phyloP scores from a whole-genome alignment of 495 filamentous ascomycete species.

The Penicillium lividum region DNA sequence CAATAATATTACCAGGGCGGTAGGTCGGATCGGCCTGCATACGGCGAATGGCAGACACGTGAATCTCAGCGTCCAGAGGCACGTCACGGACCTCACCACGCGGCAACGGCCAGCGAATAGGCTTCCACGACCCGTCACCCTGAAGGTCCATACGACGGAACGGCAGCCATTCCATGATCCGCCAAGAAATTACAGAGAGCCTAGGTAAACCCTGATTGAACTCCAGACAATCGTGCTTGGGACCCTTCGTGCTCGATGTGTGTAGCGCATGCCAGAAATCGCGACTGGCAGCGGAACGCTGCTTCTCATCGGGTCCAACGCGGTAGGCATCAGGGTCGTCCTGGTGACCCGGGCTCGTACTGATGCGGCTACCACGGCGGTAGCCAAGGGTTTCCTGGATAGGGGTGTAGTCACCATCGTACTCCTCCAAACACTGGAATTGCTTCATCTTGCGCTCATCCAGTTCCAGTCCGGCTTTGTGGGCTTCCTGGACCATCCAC shows the following conservation, averaged over 20 bases:
- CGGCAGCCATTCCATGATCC: constrained; percentile 81
- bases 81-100: constrained; percentile 82
- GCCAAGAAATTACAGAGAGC: constrained; percentile 69
- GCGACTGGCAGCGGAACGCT: constrained; percentile 33
- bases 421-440: constrained; percentile 62
- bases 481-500: constrained; percentile 84
- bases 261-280: constrained; percentile 59
- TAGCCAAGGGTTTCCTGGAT: constrained; percentile 44
- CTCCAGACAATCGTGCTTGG: constrained; percentile 73
- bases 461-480: constrained; percentile 70
- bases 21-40: constrained; percentile 67
- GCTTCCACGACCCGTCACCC: constrained; percentile 74
- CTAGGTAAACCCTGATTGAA: constrained; percentile 63
- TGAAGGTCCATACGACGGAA: constrained; percentile 82
- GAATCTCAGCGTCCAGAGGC: constrained; percentile 67
- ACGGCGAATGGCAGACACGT: constrained; percentile 71
- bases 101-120: constrained; percentile 78
- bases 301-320: constrained; percentile 25
- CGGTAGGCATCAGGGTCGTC: constrained; percentile 25
- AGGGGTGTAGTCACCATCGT: constrained; percentile 43
- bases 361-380: constrained; percentile 24
- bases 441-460: constrained; percentile 67
- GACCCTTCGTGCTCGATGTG: constrained; percentile 57
- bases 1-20: constrained; percentile 77
- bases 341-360: constrained; percentile 18